Evolutionary conservation across 2,329 filamentous ascomycete species (phyloP).

Genomic region (Aspergillus sp.): DNA sequence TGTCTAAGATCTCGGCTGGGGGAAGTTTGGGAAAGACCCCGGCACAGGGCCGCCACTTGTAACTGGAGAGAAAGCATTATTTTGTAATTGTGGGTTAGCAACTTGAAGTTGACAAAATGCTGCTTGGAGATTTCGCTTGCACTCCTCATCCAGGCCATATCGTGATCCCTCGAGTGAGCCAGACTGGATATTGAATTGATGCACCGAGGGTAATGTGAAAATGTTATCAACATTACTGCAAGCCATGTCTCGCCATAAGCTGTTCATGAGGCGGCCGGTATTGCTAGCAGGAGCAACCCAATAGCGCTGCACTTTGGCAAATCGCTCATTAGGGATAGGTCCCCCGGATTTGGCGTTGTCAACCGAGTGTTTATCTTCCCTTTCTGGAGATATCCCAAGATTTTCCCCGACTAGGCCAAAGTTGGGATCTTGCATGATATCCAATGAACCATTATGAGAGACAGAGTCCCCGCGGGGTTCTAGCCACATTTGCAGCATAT

Average conservation of each 20-base stretch:
- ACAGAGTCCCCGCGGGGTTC: slow-evolving; percentile 26
- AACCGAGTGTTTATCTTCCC: slow-evolving; percentile 16
- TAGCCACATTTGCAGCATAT: slow-evolving; percentile 33
- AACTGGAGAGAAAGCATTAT: slow-evolving; percentile 12
- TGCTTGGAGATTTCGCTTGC: slow-evolving; percentile 34
- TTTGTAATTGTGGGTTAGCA: slow-evolving; percentile 11
- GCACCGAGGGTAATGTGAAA: slow-evolving; percentile 25
- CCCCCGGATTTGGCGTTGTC: slow-evolving; percentile 15
- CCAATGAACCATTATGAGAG: slow-evolving; percentile 25
- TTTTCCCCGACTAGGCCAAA: slow-evolving; percentile 20
- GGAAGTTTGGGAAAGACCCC: slow-evolving; percentile 35
- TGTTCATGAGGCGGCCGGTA: slow-evolving; percentile 36
- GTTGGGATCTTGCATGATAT: slow-evolving; percentile 21
- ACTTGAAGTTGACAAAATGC: slow-evolving; percentile 25
- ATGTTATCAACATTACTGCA: slow-evolving; percentile 34
- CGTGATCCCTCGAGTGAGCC: slow-evolving; percentile 25
- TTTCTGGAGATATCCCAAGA: slow-evolving; percentile 14
- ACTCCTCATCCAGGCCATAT: slow-evolving; percentile 39
- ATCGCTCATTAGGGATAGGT: slow-evolving; percentile 37
- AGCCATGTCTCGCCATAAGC: slow-evolving; percentile 37
- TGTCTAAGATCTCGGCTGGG: slow-evolving; percentile 50
- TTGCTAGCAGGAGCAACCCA: slow-evolving; percentile 37
- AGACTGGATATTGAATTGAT: slow-evolving; percentile 13
- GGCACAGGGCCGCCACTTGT: slow-evolving; percentile 14
- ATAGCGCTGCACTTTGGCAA: slow-evolving; percentile 37